Base-by-base conservation (phyloP, 148 eudicot species). In the Limonium bicolor region DNA sequence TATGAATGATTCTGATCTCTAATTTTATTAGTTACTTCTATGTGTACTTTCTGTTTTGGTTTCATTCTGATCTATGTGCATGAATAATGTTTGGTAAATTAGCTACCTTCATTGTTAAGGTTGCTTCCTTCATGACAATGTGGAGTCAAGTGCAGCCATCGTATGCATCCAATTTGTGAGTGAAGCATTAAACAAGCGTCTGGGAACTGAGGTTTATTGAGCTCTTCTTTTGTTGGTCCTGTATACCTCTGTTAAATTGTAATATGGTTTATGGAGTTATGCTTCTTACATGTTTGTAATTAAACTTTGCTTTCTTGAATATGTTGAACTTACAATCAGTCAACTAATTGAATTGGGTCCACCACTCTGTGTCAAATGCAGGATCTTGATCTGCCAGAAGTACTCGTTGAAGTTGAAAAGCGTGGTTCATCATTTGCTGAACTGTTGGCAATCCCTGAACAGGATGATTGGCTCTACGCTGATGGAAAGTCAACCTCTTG, bases 81-180 rank as follows among this genome's bases (percentile, higher is more conserved):
- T n/a, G n/a, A n/a, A n/a, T n/a, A n/a, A n/a, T n/a, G n/a, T n/a
- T n/a, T n/a, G n/a, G n/a, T n/a, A n/a, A n/a, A n/a, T n/a, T n/a
- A n/a, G 18, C 20, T 31, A 18, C 27, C 20, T 50, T 33, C 43
- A n/a, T 50, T 18, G 23, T 62, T 33, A 72, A 90, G 97, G 80
- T 84, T 60, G 95, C 97, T 59, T 90, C 97, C 41, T 80, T 75
- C 25, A 90, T 90, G 97, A 84, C 97, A n/a, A 68, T 84, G 40
- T 84, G 86, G 92, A 83, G 53, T 35, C 92, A 84, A 15, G 39
- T 90, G 64, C 75, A 75, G 65, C 97, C 97, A 46, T 76, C n/a
- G n/a, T 84, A 84, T 65, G 95, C 97, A 50, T 84, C 87, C 20
- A 90, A 75, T 58, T n/a, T 84, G 70, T 90, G 94, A 80, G 69